Evolutionary conservation across 1,284 basidiomycete species (phyloP).

Genomic region (Irpex sp.): DNA sequence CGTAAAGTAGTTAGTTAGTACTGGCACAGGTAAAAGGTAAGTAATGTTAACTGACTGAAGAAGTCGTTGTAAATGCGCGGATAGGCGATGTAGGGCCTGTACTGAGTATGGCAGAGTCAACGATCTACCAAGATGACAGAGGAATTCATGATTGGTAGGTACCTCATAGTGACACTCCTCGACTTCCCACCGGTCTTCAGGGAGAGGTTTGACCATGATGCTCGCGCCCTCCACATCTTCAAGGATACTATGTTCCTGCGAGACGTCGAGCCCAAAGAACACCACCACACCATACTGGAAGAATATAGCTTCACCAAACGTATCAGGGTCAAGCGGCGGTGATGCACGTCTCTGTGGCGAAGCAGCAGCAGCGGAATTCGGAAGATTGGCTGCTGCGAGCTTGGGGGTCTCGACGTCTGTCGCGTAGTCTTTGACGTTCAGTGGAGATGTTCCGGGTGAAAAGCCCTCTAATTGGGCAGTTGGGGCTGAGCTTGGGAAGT

Average conservation of each 20-base stretch:
- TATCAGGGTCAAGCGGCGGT: slow-evolving; percentile 10
- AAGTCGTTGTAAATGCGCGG: slow-evolving; percentile 91
- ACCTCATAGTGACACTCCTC: slow-evolving; percentile 88
- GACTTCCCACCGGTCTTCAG: slow-evolving; percentile 80
- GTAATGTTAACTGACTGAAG: slow-evolving; percentile 57
- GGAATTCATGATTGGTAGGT: too few species aligned
- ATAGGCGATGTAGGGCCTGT: slow-evolving; percentile 82
- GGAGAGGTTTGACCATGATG: slow-evolving; percentile 55
- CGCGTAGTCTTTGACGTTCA: background rate
- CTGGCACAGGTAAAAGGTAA: background rate
- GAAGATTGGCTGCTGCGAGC: background rate
- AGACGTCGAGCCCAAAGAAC: slow-evolving; percentile 81
- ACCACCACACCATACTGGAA: slow-evolving; percentile 86
- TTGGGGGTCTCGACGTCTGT: slow-evolving; percentile 7
- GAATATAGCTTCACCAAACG: slow-evolving; percentile 81
- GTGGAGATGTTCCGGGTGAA: slow-evolving; percentile 5
- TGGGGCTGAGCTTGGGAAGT: slow-evolving; percentile 50
- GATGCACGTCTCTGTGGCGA: slow-evolving; percentile 3
- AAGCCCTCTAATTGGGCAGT: slow-evolving; percentile 3
- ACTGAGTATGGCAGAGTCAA: slow-evolving; percentile 39
- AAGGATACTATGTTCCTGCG: slow-evolving; percentile 74
- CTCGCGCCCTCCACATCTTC: slow-evolving; percentile 79
- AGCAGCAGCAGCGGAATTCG: background rate
- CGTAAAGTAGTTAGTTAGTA: slow-evolving; percentile 1
- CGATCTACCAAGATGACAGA: background rate